phyloP scores from a whole-genome alignment of 352 stramenopile species.

The Globisporangium acanthophoron region DNA sequence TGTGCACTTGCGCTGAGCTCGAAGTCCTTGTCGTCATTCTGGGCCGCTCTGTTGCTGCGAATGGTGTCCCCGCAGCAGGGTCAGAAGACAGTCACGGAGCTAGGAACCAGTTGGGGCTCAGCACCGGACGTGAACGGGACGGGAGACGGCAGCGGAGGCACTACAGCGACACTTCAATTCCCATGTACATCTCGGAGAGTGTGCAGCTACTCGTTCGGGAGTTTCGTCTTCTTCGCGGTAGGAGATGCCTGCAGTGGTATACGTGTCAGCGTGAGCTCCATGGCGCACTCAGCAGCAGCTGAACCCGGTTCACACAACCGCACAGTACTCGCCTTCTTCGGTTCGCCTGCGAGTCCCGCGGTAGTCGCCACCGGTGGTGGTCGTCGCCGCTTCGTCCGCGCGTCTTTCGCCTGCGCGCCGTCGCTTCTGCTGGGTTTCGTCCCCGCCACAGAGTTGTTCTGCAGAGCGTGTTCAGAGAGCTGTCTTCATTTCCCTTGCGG shows the following conservation, averaged over 20 bases:
- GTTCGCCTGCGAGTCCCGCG: background rate
- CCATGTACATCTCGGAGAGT: background rate
- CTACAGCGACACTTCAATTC: too few relatives aligned
- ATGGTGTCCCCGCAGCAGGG: too few relatives aligned
- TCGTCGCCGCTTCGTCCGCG: background rate
- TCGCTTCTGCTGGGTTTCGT: background rate
- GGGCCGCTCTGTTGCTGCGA: too few relatives aligned
- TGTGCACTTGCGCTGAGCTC: too few relatives aligned
- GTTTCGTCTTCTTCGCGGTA: background rate
- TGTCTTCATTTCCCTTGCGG: background rate
- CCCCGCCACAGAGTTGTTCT: background rate
- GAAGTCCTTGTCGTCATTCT: too few relatives aligned
- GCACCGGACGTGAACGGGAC: too few relatives aligned
- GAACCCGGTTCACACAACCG: background rate
- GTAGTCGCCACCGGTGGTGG: background rate
- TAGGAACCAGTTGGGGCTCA: too few relatives aligned
- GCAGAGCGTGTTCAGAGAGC: background rate
- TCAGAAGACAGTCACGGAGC: too few relatives aligned
- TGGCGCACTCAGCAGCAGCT: background rate
- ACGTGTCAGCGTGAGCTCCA: too few relatives aligned
- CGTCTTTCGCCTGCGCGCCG: background rate
- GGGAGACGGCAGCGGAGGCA: too few relatives aligned
- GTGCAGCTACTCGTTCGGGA: background rate
- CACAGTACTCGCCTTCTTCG: background rate
- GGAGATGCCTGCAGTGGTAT: background rate